Evolutionary conservation across 1,139 yeast species (phyloP).

Genomic region (Diutina catenulata): DNA sequence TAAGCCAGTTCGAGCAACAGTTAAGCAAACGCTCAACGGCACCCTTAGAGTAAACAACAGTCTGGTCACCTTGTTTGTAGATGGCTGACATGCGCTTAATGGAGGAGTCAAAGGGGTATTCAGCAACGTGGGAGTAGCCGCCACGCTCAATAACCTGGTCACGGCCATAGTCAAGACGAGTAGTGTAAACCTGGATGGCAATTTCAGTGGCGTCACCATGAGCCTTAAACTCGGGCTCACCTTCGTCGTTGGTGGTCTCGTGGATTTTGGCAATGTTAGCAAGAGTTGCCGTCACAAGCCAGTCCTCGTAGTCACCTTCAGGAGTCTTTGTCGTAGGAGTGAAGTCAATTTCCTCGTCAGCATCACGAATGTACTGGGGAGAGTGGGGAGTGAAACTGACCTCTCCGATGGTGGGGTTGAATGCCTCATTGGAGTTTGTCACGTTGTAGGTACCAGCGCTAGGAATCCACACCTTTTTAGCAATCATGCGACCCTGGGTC

Average conservation of each 20-base stretch:
- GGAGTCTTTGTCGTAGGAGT: slow-evolving; percentile 10
- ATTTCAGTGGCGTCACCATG: slow-evolving; percentile 82
- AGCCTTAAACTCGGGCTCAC: slow-evolving; percentile 48
- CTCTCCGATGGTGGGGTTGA: slow-evolving; percentile 60
- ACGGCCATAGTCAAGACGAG: slow-evolving; percentile 42
- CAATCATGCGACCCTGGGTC: slow-evolving; percentile 73
- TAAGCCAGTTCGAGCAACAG: slow-evolving; percentile 47
- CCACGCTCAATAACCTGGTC: slow-evolving; percentile 20
- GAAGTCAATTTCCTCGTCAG: slow-evolving; percentile 27
- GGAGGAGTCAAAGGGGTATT: slow-evolving; percentile 71
- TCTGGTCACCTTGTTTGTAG: slow-evolving; percentile 19
- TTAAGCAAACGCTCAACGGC: slow-evolving; percentile 65
- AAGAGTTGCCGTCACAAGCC: slow-evolving; percentile 52
- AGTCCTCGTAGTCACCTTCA: slow-evolving; percentile 12
- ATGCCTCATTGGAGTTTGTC: slow-evolving; percentile 52
- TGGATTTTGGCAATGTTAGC: slow-evolving; percentile 63
- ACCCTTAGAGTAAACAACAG: slow-evolving; percentile 51
- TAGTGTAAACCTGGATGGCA: slow-evolving; percentile 65
- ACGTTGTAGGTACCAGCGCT: slow-evolving; percentile 55
- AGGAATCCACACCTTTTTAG: slow-evolving; percentile 69
- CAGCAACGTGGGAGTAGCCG: slow-evolving; percentile 36
- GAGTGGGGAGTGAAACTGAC: slow-evolving; percentile 28
- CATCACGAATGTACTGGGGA: slow-evolving; percentile 29
- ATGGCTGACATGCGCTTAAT: slow-evolving; percentile 66
- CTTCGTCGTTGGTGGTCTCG: slow-evolving; percentile 26